phyloP scores from a whole-genome alignment of 2,329 filamentous ascomycete genomes.

The Fusarium torreyae region DNA sequence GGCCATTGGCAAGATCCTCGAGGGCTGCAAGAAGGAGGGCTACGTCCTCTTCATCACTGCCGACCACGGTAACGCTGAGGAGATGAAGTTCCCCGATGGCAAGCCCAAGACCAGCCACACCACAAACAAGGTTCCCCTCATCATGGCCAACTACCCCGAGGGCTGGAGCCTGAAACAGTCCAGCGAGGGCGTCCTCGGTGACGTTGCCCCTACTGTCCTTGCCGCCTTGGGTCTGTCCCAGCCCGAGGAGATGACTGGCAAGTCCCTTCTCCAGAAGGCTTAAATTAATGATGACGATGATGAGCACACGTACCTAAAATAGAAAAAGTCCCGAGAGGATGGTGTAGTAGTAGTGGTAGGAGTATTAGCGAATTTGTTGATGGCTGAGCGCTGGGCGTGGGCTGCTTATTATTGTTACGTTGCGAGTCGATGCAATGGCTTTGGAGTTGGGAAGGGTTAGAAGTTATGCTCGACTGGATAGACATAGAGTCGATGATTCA shows the following conservation, averaged over 20 bases:
- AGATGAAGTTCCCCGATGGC: conserved; percentile 97
- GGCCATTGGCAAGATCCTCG: conserved; percentile 92
- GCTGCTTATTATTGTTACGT: conserved; percentile 34
- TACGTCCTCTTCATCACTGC: conserved; percentile 96
- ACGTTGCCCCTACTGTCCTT: conserved; percentile 95
- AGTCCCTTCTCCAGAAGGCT: conserved; percentile 84
- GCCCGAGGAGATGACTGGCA: conserved; percentile 92
- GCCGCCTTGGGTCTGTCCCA: conserved; percentile 91
- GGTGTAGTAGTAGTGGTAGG: conserved; percentile 30
- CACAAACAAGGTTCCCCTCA: conserved; percentile 95
- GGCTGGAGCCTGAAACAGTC: conserved; percentile 86
- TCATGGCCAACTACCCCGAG: conserved; percentile 96
- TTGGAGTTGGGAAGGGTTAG: conserved; percentile 46
- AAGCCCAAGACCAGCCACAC: conserved; percentile 99
- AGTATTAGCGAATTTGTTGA: conserved; percentile 38
- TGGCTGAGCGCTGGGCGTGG: conserved; percentile 34
- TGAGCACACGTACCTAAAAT: conserved; percentile 12
- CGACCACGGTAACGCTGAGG: conserved; percentile 98
- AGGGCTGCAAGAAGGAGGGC: conserved; percentile 92
- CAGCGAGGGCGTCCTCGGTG: conserved; percentile 90
- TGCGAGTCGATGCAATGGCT: conserved; percentile 31
- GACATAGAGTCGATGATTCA: conserved; percentile 33
- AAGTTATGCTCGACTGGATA: conserved; percentile 36
- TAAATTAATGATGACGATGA: conserved; percentile 53
- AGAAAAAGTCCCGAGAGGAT: conserved; percentile 9